phyloP scores from a whole-genome alignment of 73 alveolate genomes.

The Stentor roeselii region DNA sequence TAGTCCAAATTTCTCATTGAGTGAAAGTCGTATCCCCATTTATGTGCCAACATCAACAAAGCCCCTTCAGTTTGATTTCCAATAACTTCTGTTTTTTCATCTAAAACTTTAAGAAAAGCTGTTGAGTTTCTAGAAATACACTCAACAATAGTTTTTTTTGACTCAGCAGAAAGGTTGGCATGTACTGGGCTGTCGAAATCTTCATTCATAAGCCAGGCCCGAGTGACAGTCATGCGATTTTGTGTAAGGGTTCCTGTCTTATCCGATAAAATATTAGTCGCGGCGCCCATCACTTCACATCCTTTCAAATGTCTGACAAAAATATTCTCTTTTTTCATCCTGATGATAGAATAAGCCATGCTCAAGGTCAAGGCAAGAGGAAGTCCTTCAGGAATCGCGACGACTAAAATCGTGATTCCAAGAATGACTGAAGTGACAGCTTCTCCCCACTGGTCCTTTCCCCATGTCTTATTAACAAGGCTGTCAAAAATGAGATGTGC shows the following conservation, averaged over 20 bases:
- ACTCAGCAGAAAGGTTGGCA: background rate
- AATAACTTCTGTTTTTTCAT: background rate
- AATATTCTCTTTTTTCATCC: conserved; percentile 91
- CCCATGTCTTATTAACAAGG: conserved; percentile 53
- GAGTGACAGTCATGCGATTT: conserved; percentile 80
- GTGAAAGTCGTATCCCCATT: conserved; percentile 15
- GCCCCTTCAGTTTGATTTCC: conserved; percentile 62
- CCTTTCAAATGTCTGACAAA: conserved; percentile 82
- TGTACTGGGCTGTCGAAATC: conserved; percentile 5
- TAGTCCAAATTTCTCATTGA: background rate
- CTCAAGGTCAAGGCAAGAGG: conserved; percentile 97
- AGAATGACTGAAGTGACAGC: conserved; percentile 73
- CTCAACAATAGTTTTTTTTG: conserved; percentile 25
- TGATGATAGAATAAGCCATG: conserved; percentile 92
- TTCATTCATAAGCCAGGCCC: conserved; percentile 20
- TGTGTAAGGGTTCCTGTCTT: conserved; percentile 87
- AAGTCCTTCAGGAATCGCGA: conserved; percentile 98
- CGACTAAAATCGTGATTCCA: conserved; percentile 88
- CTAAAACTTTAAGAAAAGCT: conserved; percentile 35
- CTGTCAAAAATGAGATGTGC: conserved; percentile 61
- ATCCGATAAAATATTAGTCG: conserved; percentile 77
- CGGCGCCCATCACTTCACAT: conserved; percentile 94
- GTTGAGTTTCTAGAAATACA: conserved; percentile 29
- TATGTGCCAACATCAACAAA: conserved; percentile 32
- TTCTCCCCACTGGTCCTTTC: conserved; percentile 29